These are phyloP conservation scores for Lepraria neglecta DNA, from an alignment of 495 filamentous ascomycete genomes.

Conservation along the genomic window DNA sequence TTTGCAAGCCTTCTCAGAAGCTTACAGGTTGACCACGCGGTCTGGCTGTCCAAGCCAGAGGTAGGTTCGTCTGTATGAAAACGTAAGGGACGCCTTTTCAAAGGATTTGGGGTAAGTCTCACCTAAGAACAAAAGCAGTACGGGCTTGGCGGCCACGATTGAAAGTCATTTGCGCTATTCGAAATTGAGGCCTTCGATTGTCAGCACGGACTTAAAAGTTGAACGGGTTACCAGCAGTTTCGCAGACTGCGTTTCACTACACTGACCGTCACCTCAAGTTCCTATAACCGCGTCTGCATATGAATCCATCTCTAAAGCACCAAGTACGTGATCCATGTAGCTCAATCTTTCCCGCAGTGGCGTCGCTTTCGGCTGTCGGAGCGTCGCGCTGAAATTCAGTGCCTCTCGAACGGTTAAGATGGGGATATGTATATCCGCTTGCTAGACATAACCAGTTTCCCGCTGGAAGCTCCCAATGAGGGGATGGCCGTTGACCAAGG, in stretches of 20 bases:
- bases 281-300: constrained; percentile 86
- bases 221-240: no score
- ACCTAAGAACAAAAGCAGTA: constrained; percentile 83
- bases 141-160: constrained; percentile 89
- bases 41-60: constrained; percentile 77
- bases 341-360: constrained; percentile 67
- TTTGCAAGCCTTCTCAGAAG: constrained; percentile 76
- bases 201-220: no score
- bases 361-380: constrained; percentile 71
- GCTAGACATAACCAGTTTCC: constrained; percentile 92
- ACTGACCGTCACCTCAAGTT: constrained; percentile 77
- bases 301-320: constrained; percentile 81
- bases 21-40: constrained; percentile 75
- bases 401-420: constrained; percentile 82
- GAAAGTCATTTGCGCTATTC: constrained; percentile 86
- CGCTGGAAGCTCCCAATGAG: constrained; percentile 81
- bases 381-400: constrained; percentile 71
- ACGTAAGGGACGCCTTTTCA: no score
- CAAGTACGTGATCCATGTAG: constrained; percentile 88
- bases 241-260: no score
- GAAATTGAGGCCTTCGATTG: constrained; percentile 86
- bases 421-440: constrained; percentile 85
- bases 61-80: no score
- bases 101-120: no score
- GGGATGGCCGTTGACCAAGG: constrained; percentile 78